phyloP scores from a whole-genome alignment of 2,329 filamentous ascomycete genomes.

The Leptographium galeiforme region DNA sequence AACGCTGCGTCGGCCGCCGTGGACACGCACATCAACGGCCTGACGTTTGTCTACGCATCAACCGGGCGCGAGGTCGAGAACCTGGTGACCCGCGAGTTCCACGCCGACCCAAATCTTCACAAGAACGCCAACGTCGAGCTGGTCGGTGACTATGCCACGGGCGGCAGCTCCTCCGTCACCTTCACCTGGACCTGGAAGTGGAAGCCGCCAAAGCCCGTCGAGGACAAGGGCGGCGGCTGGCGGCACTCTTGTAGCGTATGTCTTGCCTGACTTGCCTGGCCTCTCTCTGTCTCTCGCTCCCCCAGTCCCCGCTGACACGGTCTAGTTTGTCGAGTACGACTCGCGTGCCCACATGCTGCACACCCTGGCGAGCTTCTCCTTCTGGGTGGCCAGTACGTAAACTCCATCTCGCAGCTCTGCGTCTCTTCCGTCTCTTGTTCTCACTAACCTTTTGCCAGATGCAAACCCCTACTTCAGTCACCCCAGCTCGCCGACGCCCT shows the following conservation, averaged over 20 bases:
- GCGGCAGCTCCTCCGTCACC: conserved; percentile 67
- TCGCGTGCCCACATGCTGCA: conserved; percentile 79
- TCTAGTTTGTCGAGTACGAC: conserved; percentile 89
- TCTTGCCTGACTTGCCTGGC: conserved; percentile 5
- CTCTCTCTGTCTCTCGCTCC: background rate
- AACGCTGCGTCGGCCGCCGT: conserved; percentile 32
- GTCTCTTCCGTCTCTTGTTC: background rate
- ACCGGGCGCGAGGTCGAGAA: conserved; percentile 82
- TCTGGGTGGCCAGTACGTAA: conserved; percentile 70
- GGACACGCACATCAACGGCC: conserved; percentile 71
- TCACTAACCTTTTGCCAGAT: conserved; percentile 20
- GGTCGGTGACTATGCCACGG: conserved; percentile 81
- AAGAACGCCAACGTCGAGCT: conserved; percentile 93
- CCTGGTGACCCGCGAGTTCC: conserved; percentile 85
- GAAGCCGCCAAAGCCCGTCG: conserved; percentile 70
- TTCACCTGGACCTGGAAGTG: conserved; percentile 98
- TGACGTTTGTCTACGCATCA: conserved; percentile 87
- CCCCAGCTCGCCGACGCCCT: conserved; percentile 55
- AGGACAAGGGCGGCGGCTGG: conserved; percentile 86
- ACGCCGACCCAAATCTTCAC: conserved; percentile 92
- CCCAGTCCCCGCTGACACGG: conserved; percentile 15
- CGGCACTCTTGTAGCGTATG: conserved; percentile 82
- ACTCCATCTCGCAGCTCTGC: background rate
- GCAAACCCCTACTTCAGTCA: conserved; percentile 32
- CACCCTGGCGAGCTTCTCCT: conserved; percentile 83